A percentile compares a stretch with the other conserved stretches of the same genome.
Evolutionary conservation across 495 filamentous ascomycete genomes (phyloP).

Genomic region (Neurospora hispaniola): DNA sequence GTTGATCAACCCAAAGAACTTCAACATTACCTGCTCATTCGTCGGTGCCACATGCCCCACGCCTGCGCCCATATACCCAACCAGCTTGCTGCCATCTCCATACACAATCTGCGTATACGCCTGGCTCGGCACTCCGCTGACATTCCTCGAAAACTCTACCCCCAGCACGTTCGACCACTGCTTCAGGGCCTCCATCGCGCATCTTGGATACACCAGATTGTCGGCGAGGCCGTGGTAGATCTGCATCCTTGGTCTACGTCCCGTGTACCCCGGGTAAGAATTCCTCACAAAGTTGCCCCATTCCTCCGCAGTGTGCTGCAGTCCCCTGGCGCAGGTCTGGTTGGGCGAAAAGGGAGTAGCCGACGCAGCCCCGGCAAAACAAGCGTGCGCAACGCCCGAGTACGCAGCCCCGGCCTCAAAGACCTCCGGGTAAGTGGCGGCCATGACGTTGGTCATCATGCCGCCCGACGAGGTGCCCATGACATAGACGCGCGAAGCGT

Average conservation of each 20-base stretch:
- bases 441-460: constrained; percentile 53
- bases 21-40: constrained; percentile 27
- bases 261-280: constrained; percentile 44
- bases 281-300: constrained; percentile 41
- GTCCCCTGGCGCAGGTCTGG: constrained; percentile 42
- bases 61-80: constrained; percentile 37
- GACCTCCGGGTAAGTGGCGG: constrained; percentile 46
- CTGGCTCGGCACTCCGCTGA: constrained; percentile 25
- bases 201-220: constrained; percentile 35
- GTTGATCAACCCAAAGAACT: constrained; percentile 27
- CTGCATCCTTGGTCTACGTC: constrained; percentile 42
- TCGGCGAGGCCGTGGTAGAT: constrained; percentile 46
- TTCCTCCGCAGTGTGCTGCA: constrained; percentile 34
- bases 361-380: constrained; percentile 28
- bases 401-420: constrained; percentile 47
- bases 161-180: constrained; percentile 48
- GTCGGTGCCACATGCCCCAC: constrained; percentile 38
- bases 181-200: constrained; percentile 44
- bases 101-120: constrained; percentile 35
- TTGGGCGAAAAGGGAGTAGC: constrained; percentile 32
- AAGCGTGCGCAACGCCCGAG: constrained; percentile 43
- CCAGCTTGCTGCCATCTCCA: constrained; percentile 33
- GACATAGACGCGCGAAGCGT: constrained; percentile 37
- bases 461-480: constrained; percentile 45
- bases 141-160: constrained; percentile 19